These are phyloP conservation scores for Vigna hirtella DNA, from an alignment of 306 rosid species.

Conservation along the genomic window DNA sequence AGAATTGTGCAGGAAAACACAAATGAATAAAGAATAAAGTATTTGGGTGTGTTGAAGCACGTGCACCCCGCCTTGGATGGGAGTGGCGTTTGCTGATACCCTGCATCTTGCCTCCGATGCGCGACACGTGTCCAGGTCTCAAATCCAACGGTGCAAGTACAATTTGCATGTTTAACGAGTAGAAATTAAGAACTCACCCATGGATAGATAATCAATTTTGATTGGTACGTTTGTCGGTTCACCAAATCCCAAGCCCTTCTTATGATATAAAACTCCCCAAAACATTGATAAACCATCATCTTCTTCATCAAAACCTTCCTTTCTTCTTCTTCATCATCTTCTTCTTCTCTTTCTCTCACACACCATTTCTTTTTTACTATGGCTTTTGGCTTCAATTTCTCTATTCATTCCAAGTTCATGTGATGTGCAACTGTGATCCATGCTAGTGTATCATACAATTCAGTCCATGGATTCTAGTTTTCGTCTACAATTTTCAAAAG, in stretches of 20 bases:
- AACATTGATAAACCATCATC: not conserved
- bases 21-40: not conserved
- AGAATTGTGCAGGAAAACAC: not conserved
- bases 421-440: conserved; percentile 48
- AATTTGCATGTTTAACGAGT: conserved; percentile 50
- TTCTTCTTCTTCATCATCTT: not conserved
- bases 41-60: not conserved
- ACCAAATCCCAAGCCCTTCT: not conserved
- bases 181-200: conserved; percentile 41
- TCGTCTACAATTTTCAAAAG: not conserved
- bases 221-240: conserved; percentile 41
- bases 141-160: conserved; percentile 43
- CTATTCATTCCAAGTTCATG: conserved; percentile 23
- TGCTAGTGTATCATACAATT: conserved; percentile 46
- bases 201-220: not conserved
- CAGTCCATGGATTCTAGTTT: conserved; percentile 8
- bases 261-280: not conserved
- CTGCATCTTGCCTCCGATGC: not conserved
- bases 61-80: conserved; percentile 6
- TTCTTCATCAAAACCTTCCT: not conserved
- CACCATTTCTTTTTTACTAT: not conserved
- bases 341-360: not conserved
- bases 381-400: not conserved
- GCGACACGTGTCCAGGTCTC: not conserved
- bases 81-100: no score